Evolutionary conservation across 768 basidiomycete species (phyloP), one percentile per base, ranked within the genome.

Genomic region (Lentinus tigrinus): DNA sequence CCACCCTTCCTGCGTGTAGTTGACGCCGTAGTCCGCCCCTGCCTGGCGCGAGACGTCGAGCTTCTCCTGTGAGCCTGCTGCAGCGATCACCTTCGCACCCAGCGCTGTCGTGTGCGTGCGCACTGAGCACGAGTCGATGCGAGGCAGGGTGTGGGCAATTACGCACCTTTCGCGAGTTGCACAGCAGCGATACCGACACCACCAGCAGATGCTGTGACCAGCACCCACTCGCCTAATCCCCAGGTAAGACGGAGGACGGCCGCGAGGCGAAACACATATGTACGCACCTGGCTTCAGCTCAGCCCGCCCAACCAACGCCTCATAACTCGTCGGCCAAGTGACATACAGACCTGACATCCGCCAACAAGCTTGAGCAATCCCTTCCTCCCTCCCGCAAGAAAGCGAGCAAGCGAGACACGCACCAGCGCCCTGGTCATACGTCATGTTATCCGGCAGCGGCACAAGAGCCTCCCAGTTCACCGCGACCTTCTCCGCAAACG

Each of bases 301-400:
- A 13, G 93, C 96, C 50, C 95, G 79, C 11, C 89, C 90, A 0
- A 94, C 89, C 14, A 99, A 76, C 0, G 87, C 97, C 67, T 95
- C 95, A 65, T 97, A 98, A 60, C 87, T 89, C 6, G 96, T 98
- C 0, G 94, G 92, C 85, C 90, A 94, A 8, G 93, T 95, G n/a
- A 98, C 74, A 64, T 73, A 90, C 49, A 97, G 69, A 3, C 91
- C 93, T 89, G 56, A 21, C 4, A 1, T 21, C 17, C 14, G 54
- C 49, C n/a, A n/a, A n/a, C n/a, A n/a, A n/a, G 31, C 34, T 3
- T 47, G 46, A 13, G 36, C 38, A 17, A 28, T 27, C 47, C n/a
- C 28, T 3, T 24, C 10, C 23, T 47, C 42, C 34, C n/a, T 27
- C 28, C 21, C 3, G 14, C 8, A 43, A 14, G 55, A 11, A 37